phyloP scores from a whole-genome alignment of 345 rosid species.

The Euphorbia peplus region DNA sequence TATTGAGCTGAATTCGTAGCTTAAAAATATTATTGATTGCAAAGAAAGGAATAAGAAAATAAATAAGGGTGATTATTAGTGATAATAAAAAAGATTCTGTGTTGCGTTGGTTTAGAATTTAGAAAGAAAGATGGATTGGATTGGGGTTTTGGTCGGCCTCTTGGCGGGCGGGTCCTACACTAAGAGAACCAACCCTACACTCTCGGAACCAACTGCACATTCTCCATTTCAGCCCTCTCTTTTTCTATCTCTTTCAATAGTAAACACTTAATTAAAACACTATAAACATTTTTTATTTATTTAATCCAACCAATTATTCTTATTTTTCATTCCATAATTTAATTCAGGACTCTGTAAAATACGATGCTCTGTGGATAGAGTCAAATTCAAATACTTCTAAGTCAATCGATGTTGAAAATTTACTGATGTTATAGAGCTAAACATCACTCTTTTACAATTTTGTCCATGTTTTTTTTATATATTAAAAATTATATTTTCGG shows the following conservation, averaged over 20 bases:
- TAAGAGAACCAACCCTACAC: constrained; percentile 23
- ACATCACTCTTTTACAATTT: too few relatives aligned
- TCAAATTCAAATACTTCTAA: too few relatives aligned
- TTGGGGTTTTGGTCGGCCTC: background rate
- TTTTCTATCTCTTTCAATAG: background rate
- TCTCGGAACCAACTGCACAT: constrained; percentile 24
- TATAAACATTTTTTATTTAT: background rate
- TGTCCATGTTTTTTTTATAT: too few relatives aligned
- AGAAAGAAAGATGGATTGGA: too few relatives aligned
- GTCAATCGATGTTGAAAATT: too few relatives aligned
- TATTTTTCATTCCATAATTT: background rate
- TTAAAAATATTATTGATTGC: too few relatives aligned
- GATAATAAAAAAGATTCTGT: background rate
- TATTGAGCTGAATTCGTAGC: too few relatives aligned
- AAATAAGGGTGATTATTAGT: background rate
- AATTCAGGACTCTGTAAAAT: too few relatives aligned
- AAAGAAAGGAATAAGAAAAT: background rate
- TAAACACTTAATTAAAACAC: background rate
- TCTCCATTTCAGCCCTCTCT: background rate
- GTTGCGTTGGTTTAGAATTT: background rate
- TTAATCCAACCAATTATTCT: background rate
- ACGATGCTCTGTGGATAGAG: too few relatives aligned
- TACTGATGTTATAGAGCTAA: too few relatives aligned
- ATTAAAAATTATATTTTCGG: too few relatives aligned
- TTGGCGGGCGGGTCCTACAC: constrained; percentile 17